A percentile compares a stretch with the other conserved stretches of the same genome.
phyloP scores from a whole-genome alignment of 2,329 filamentous ascomycete genomes.

The Fusarium aywerte region DNA sequence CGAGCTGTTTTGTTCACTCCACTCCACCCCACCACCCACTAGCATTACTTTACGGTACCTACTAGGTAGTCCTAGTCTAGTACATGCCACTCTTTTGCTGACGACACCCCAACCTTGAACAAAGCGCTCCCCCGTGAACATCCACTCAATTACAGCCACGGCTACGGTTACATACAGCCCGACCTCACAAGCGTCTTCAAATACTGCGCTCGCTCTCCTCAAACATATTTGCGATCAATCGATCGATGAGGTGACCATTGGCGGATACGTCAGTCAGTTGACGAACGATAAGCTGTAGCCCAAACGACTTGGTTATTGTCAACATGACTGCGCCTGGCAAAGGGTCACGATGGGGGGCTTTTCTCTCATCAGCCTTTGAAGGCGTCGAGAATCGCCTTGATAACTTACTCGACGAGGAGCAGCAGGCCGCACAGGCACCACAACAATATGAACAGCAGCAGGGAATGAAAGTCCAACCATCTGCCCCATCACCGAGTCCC shows the following conservation, averaged over 20 bases:
- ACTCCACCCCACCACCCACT: constrained; percentile 17
- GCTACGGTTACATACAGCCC: neutral
- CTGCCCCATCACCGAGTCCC: constrained; percentile 49
- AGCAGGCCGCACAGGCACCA: constrained; percentile 23
- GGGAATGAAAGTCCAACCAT: constrained; percentile 33
- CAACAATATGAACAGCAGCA: constrained; percentile 36
- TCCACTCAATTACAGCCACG: constrained; percentile 7
- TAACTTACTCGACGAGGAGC: constrained; percentile 84
- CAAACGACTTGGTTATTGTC: constrained; percentile 10
- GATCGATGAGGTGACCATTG: constrained; percentile 39
- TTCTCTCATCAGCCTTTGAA: constrained; percentile 90
- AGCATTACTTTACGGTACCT: constrained; percentile 1
- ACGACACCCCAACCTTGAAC: constrained; percentile 35
- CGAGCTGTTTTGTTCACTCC: constrained; percentile 7
- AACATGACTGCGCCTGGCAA: constrained; percentile 63
- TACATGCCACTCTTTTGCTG: constrained; percentile 32
- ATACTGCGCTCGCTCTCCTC: neutral
- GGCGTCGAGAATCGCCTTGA: constrained; percentile 94
- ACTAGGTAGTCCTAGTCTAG: too few relatives aligned
- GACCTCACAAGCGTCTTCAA: neutral
- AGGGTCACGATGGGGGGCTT: constrained; percentile 76
- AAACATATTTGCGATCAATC: constrained; percentile 7
- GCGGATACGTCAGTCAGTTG: constrained; percentile 38
- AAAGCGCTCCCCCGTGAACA: constrained; percentile 20
- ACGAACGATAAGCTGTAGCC: constrained; percentile 26